A percentile compares a stretch with the other conserved stretches of the same genome.
phyloP scores from a whole-genome alignment of 2,329 filamentous ascomycete species.

The Fusarium setosum region DNA sequence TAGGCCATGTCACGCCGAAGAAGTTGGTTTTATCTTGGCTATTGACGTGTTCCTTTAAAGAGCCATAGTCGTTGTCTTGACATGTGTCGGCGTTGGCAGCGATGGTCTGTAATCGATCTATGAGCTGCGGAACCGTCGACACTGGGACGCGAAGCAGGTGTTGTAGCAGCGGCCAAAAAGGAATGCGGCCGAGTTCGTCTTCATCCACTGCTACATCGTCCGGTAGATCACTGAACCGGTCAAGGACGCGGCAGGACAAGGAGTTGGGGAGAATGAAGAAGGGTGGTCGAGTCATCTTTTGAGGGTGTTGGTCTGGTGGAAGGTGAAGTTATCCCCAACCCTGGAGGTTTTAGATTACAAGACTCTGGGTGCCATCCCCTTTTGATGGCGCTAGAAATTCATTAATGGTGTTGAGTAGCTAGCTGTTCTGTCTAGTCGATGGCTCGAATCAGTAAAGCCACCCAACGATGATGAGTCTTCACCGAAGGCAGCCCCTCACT shows the following conservation, averaged over 20 bases:
- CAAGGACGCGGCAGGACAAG: constrained; percentile 34
- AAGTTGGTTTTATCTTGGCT: neutral
- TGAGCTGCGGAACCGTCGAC: constrained; percentile 15
- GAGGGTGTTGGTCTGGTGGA: neutral
- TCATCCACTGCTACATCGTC: constrained; percentile 30
- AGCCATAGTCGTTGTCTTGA: constrained; percentile 35
- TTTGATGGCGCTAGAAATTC: too few relatives aligned
- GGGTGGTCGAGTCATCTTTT: constrained; percentile 22
- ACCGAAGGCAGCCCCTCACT: too few relatives aligned
- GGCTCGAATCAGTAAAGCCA: too few relatives aligned
- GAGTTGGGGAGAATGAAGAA: constrained; percentile 37
- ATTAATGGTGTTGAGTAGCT: too few relatives aligned
- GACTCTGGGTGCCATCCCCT: too few relatives aligned
- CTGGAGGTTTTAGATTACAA: too few relatives aligned
- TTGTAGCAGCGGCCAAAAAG: constrained; percentile 42
- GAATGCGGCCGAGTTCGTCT: constrained; percentile 36
- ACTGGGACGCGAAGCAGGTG: constrained; percentile 33
- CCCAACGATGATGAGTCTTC: too few relatives aligned
- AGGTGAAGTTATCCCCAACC: too few relatives aligned
- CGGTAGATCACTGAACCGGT: constrained; percentile 46
- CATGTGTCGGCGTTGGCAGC: constrained; percentile 31
- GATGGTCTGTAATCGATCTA: constrained; percentile 46
- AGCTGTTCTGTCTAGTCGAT: too few relatives aligned
- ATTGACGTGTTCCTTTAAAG: constrained; percentile 17
- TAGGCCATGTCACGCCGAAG: constrained; percentile 39